Base-by-base conservation (phyloP, 106 monocot species). In the Hemerocallis citrina region DNA sequence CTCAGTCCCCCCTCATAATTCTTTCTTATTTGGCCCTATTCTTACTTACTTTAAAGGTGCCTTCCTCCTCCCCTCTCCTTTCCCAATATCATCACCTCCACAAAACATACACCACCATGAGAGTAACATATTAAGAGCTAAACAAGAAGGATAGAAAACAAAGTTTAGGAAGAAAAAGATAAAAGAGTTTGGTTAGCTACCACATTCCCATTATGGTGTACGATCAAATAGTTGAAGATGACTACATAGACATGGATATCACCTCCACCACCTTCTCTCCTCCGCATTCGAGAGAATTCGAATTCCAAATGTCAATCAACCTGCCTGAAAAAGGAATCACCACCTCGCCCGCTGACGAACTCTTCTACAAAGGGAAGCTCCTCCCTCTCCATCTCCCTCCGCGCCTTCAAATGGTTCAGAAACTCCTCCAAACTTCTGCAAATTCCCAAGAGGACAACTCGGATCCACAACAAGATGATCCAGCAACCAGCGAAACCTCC, bases 381-480 rank as follows among this genome's bases (percentile, higher is more conserved):
- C 90, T 91, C 42, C 95, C 90, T 5, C 87, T 88, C 41, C 84
- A 81, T 38, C 77, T 82, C 66, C 81, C 86, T 0, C 94, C 83
- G 0, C 75, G 81, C 17, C 45, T 81, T 28, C 59, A 83, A 17
- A 88, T 85, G 79, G 81, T 85, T 0, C 73, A 89, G 38, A 74
- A 76, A 41, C 64, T 90, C 34, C 81, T 77, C 36, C 55, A 79
- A 11, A 64, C 55, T 54, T 43, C 81, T 3, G 6, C 50, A 23
- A 12, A 50, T 0, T 24, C 50, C 25, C 17, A 45, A 4, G 45
- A 15, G 41, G 22, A 20, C 20, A 21, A 17, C 1, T 4, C 19
- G 8, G 20, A 17, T 47, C 20, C 47, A 4, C 3, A 5, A 8
- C 5, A 29, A 29, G 28, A 50, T 7, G 31, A 29, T 3, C 24